A percentile compares a stretch with the other conserved stretches of the same genome.
These are phyloP conservation scores for Corylus americana DNA, from an alignment of 306 rosid genomes.

Conservation along the genomic window DNA sequence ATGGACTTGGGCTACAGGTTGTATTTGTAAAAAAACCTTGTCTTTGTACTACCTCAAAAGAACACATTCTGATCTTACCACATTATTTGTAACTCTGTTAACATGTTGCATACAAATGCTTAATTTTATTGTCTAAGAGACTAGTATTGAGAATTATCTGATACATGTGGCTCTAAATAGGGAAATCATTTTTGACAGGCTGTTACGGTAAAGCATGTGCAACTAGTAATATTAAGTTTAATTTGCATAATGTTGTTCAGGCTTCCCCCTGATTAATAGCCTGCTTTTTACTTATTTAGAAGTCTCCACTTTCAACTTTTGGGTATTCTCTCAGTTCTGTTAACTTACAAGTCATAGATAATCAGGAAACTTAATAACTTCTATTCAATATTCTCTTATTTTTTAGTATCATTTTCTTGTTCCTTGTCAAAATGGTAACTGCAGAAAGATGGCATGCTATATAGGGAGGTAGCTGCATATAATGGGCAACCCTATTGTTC, in stretches of 20 bases:
- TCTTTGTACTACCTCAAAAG: background rate
- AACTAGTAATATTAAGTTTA: background rate
- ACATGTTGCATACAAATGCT: background rate
- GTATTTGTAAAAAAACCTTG: background rate
- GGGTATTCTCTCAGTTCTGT: slow-evolving; percentile 3
- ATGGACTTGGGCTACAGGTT: too few relatives aligned
- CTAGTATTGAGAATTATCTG: background rate
- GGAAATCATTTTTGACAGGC: background rate
- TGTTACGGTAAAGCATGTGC: background rate
- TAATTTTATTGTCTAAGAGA: background rate
- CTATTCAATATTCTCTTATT: background rate
- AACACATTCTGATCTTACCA: background rate
- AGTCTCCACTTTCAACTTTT: background rate
- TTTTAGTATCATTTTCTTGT: background rate
- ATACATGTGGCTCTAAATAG: background rate
- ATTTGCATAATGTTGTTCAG: slow-evolving; percentile 3
- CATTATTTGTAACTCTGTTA: background rate
- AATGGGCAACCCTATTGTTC: slow-evolving; percentile 2
- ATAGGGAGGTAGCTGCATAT: slow-evolving; percentile 8
- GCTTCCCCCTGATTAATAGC: background rate
- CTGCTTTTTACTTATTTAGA: background rate
- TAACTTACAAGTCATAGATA: background rate
- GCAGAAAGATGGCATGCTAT: slow-evolving; percentile 1
- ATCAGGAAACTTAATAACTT: background rate
- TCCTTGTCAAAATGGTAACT: slow-evolving; percentile 12